Percentiles rank a stretch among this genome's conserved stretches.
These are phyloP conservation scores for Hanseniaspora hatyaiensis DNA, from an alignment of 805 yeast genomes.

Conservation along the genomic window DNA sequence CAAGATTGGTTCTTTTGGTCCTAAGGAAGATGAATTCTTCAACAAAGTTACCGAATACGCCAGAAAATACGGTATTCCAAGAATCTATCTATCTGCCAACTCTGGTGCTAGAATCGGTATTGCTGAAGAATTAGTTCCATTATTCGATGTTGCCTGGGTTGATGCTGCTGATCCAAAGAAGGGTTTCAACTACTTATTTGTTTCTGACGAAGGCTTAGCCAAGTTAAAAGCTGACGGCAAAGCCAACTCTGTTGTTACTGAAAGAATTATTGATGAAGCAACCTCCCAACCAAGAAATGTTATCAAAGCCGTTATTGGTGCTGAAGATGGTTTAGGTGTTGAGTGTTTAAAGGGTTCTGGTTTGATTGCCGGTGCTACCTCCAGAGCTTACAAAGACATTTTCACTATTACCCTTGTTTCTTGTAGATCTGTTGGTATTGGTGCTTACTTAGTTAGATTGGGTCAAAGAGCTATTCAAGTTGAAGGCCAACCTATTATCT, in stretches of 20 bases:
- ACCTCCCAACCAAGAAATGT: conserved; percentile 44
- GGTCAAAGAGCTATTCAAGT: conserved; percentile 99
- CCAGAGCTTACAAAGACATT: conserved; percentile 93
- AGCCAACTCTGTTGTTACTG: conserved; percentile 54
- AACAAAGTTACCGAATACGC: conserved; percentile 87
- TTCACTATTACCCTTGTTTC: conserved; percentile 96
- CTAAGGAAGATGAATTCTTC: conserved; percentile 86
- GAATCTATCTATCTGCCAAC: conserved; percentile 92
- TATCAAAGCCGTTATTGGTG: conserved; percentile 79
- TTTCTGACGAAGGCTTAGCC: conserved; percentile 54
- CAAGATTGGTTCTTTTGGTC: conserved; percentile 98
- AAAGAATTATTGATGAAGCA: conserved; percentile 66
- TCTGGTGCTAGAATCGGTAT: conserved; percentile 98
- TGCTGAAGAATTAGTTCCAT: conserved; percentile 89
- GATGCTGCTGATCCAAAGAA: conserved; percentile 60
- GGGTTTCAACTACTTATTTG: conserved; percentile 84
- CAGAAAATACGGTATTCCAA: conserved; percentile 80
- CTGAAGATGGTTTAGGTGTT: conserved; percentile 94
- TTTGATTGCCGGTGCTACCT: conserved; percentile 96
- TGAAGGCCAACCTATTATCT: conserved; percentile 95
- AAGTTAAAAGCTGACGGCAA: conserved; percentile 50
- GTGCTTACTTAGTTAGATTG: conserved; percentile 93
- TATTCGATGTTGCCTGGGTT: conserved; percentile 87
- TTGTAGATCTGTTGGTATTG: conserved; percentile 99
- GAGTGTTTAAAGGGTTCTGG: conserved; percentile 98